Conservation (phyloP, 2,329 filamentous ascomycete species). For the Coleophoma cylindrospora region DNA sequence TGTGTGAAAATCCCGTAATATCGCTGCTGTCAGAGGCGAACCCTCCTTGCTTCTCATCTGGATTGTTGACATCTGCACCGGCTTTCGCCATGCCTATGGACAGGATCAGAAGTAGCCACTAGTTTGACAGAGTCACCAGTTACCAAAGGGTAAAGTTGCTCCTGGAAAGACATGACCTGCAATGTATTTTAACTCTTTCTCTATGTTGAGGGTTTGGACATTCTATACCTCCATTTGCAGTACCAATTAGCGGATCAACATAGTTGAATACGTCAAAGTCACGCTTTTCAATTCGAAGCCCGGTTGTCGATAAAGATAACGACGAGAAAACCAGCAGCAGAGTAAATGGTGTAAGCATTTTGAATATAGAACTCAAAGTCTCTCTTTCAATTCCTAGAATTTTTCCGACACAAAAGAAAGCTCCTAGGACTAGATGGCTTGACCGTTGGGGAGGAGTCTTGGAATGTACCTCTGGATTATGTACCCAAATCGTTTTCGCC, state of each 20-base stretch:
- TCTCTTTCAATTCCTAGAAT: not conserved
- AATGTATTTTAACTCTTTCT: not conserved
- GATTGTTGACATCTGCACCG: conserved; percentile 45
- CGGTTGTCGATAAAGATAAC: not conserved
- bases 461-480: not conserved
- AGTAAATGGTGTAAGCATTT: not conserved
- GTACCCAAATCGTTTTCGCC: too few species aligned
- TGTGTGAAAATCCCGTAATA: conserved; percentile 26
- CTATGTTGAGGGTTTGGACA: not conserved
- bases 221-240: conserved; percentile 40
- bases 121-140: not conserved
- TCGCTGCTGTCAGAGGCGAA: conserved; percentile 43
- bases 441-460: not conserved
- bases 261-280: conserved; percentile 32
- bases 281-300: not conserved
- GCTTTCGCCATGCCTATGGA: conserved; percentile 35
- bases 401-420: too few species aligned
- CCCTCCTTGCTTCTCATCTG: conserved; percentile 48
- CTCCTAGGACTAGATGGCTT: not conserved
- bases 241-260: conserved; percentile 49
- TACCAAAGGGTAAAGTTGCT: conserved; percentile 46
- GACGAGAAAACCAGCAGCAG: not conserved
- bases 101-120: too few species aligned
- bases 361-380: not conserved
- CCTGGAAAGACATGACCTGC: conserved; percentile 49